phyloP scores from a whole-genome alignment of 225 moss, liverwort and hornwort genomes.

The Rhytidiadelphus loreus region DNA sequence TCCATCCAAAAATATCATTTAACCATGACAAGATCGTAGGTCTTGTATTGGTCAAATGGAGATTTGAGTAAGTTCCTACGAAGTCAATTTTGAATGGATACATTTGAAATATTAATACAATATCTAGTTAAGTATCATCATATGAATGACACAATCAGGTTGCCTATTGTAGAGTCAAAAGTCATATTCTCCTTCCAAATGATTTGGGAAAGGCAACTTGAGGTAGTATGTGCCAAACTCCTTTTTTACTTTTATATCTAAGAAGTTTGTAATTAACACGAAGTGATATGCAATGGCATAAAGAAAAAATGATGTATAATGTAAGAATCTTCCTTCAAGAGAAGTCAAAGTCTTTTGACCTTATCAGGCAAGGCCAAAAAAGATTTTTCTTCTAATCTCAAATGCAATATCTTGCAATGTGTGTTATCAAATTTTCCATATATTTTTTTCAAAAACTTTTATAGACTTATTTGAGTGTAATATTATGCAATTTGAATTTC shows the following conservation, averaged over 20 bases:
- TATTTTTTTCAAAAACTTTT: not conserved
- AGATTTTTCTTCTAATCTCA: no score
- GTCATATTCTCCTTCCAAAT: not conserved
- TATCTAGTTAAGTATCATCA: not conserved
- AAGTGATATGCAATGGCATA: not conserved
- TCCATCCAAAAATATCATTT: not conserved
- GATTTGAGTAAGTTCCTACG: not conserved
- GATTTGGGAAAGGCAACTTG: rapidly evolving
- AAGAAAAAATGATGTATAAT: not conserved
- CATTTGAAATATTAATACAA: not conserved
- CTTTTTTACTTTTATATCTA: not conserved
- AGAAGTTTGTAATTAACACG: not conserved
- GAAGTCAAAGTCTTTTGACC: not conserved
- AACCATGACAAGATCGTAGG: no score
- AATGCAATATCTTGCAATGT: not conserved
- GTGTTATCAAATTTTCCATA: rapidly evolving
- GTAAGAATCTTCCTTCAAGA: not conserved
- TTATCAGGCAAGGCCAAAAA: rapidly evolving
- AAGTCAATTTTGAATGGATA: not conserved
- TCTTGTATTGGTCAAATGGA: not conserved
- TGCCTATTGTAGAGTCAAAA: not conserved
- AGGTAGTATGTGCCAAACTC: no score
- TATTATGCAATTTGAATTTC: not conserved
- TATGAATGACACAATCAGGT: not conserved
- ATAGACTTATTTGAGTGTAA: rapidly evolving